These are phyloP conservation scores for Oryza meyeriana DNA, from an alignment of 176 grass and related monocot genomes.

Conservation along the genomic window DNA sequence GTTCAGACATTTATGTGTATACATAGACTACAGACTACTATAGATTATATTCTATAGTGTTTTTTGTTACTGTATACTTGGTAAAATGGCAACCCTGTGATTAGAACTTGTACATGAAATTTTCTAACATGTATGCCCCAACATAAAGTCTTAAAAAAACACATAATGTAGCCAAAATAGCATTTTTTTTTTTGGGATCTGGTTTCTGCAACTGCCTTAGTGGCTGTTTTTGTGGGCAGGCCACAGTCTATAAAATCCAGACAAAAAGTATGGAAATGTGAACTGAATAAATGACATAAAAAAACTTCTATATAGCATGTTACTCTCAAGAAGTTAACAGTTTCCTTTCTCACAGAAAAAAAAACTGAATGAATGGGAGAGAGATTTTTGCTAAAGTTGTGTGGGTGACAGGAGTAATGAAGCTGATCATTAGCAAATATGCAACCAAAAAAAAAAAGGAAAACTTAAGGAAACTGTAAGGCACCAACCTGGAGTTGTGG, in stretches of 20 bases:
- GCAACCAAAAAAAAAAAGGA: background rate
- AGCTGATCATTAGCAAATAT: constrained; percentile 16
- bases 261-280: background rate
- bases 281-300: background rate
- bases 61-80: background rate
- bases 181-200: background rate
- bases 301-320: background rate
- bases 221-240: background rate
- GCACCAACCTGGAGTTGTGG: background rate
- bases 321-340: background rate
- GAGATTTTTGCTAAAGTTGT: background rate
- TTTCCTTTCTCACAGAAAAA: background rate
- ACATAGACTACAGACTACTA: background rate
- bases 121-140: background rate
- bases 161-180: background rate
- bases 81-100: constrained; percentile 1
- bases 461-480: background rate
- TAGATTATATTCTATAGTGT: background rate
- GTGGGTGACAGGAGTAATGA: background rate
- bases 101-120: background rate
- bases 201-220: too few species aligned
- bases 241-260: background rate
- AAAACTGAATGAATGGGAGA: background rate
- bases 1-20: background rate
- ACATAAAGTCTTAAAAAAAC: background rate